Evolutionary conservation across 2,329 filamentous ascomycete genomes (phyloP), one percentile per base, ranked within the genome.

Genomic region (Pestalotiopsis sp.): DNA sequence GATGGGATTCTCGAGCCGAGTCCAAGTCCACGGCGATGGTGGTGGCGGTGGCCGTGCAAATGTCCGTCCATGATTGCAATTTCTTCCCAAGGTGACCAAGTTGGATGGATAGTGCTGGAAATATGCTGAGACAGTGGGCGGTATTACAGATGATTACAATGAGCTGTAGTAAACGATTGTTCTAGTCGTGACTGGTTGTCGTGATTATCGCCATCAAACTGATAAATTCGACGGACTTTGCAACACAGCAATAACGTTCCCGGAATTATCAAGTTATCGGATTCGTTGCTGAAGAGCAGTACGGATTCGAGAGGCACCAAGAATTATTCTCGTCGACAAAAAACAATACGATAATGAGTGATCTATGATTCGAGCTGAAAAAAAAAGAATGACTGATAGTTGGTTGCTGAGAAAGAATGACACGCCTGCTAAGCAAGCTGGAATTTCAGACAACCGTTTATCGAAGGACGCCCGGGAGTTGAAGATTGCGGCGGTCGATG

Each of bases 401-500:
- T 79, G 74, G 72, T 70, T 75, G 59, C 36, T 78, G 74, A 77
- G 83, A 88, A 87, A 76, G 86, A 89, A 82, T 84, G 88, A 81
- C 84, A 82, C 81, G 85, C 86, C 87, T 80, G 85, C 84, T 85
- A 64, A 83, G 84, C 85, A 86, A 85, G 84, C 84, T 80, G 76
- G 71, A 75, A 72, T 76, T 36, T 36, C 75, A 71, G 74, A 71
- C 72, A 74, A 73, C 74, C 74, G 74, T 75, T 81, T 79, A 79
- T 83, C 78, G 79, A 75, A 68, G 69, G 72, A 77, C 76, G 73
- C 69, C 70, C 74, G 71, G 72, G 72, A 67, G 67, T 65, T 69
- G 58, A 59, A 49, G 71, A 68, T 71, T 72, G 71, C 74, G 69
- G 75, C 75, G 71, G 74, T 76, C 68, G 72, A 73, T 73, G 71